phyloP scores from a whole-genome alignment of 306 rosid species.

The Prunus mira region DNA sequence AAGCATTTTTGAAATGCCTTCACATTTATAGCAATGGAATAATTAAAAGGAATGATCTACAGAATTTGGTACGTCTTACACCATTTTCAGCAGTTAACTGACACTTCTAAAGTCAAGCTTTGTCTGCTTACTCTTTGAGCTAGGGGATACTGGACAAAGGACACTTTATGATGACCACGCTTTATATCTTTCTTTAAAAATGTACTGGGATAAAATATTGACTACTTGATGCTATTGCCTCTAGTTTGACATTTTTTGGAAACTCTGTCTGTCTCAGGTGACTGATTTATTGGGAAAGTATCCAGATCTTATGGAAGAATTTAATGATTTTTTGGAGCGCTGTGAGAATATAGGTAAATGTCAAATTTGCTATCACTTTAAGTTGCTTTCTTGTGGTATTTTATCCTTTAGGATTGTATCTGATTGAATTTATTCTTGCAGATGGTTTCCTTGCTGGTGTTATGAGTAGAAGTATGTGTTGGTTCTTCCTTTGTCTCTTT shows the following conservation, averaged over 20 bases:
- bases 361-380: constrained; percentile 3
- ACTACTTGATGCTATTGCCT: constrained; percentile 8
- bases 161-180: not conserved
- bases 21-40: constrained; percentile 83
- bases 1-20: constrained; percentile 82
- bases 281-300: constrained; percentile 84
- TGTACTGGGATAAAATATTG: not conserved
- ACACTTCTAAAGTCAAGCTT: constrained; percentile 9
- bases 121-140: constrained; percentile 1
- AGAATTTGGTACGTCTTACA: constrained; percentile 64
- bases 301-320: constrained; percentile 90
- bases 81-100: constrained; percentile 14
- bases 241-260: constrained; percentile 11
- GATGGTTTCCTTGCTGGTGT: constrained; percentile 96
- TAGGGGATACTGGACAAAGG: not conserved
- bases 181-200: not conserved
- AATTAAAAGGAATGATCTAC: constrained; percentile 80
- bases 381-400: constrained; percentile 21
- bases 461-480: constrained; percentile 79
- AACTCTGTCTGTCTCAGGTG: constrained; percentile 54
- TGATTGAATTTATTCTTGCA: constrained; percentile 54
- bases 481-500: constrained; percentile 14
- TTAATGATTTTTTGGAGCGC: constrained; percentile 81
- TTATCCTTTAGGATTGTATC: constrained; percentile 25
- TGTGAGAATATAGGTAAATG: constrained; percentile 85